A percentile compares a stretch with the other conserved stretches of the same genome.
phyloP scores from a whole-genome alignment of 1,284 basidiomycete genomes.

The Trichosporon asahii region DNA sequence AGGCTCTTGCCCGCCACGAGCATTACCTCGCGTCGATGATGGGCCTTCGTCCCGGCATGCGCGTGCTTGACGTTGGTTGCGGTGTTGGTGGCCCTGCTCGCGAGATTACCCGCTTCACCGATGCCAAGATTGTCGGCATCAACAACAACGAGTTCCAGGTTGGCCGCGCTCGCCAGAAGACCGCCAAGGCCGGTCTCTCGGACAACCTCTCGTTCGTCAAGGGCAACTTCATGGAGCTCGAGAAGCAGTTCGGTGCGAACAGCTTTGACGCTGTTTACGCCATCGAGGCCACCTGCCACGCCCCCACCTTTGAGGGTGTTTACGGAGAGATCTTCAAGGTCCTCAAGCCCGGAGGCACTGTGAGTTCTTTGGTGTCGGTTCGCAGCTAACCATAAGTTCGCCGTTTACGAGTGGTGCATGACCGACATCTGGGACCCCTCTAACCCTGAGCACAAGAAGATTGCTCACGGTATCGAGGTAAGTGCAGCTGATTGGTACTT shows the following conservation, averaged over 20 bases:
- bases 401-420: slow-evolving; percentile 99
- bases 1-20: slow-evolving; percentile 87
- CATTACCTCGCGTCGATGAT: slow-evolving; percentile 92
- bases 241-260: slow-evolving; percentile 87
- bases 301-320: slow-evolving; percentile 91
- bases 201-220: slow-evolving; percentile 76
- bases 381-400: slow-evolving; percentile 62
- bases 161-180: slow-evolving; percentile 77
- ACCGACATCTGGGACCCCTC: slow-evolving; percentile 89
- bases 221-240: slow-evolving; percentile 95
- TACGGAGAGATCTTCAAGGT: slow-evolving; percentile 92
- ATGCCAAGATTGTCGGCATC: slow-evolving; percentile 78
- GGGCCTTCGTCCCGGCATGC: slow-evolving; percentile 79
- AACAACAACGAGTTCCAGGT: slow-evolving; percentile 99
- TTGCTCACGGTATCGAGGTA: slow-evolving; percentile 80
- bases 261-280: slow-evolving; percentile 97
- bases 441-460: slow-evolving; percentile 81
- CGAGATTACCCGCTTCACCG: slow-evolving; percentile 89
- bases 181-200: slow-evolving; percentile 71
- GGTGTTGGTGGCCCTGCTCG: slow-evolving; percentile 96
- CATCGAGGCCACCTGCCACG: slow-evolving; percentile 96
- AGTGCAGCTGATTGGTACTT: slow-evolving; percentile 12
- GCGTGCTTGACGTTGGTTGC: slow-evolving; percentile 95
- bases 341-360: slow-evolving; percentile 92
- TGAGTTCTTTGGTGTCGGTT: slow-evolving; percentile 54